A percentile compares a stretch with the other conserved stretches of the same genome.
phyloP scores from a whole-genome alignment of 2,329 filamentous ascomycete genomes.

The Colletotrichum liaoningense region DNA sequence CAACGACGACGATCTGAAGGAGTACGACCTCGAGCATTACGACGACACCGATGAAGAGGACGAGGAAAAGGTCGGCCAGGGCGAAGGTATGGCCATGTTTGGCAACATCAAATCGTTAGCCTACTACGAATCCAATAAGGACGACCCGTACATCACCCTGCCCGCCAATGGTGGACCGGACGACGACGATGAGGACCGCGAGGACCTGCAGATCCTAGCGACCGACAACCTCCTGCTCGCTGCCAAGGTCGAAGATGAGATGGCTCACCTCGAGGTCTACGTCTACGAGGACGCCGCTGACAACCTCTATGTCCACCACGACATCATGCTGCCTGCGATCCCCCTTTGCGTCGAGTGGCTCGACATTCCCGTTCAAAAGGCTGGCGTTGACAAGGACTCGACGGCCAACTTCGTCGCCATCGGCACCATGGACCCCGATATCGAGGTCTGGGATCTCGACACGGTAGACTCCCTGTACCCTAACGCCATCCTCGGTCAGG shows the following conservation, averaged over 20 bases:
- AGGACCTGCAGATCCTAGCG: slow-evolving; percentile 92
- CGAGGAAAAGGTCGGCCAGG: slow-evolving; percentile 55
- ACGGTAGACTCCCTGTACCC: slow-evolving; percentile 98
- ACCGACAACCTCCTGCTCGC: slow-evolving; percentile 94
- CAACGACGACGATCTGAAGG: slow-evolving; percentile 89
- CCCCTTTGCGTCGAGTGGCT: slow-evolving; percentile 97
- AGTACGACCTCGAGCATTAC: slow-evolving; percentile 97
- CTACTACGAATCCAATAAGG: slow-evolving; percentile 93
- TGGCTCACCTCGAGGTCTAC: slow-evolving; percentile 96
- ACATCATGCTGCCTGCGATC: slow-evolving; percentile 98
- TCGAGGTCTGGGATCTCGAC: slow-evolving; percentile 98
- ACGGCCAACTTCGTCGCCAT: slow-evolving; percentile 93
- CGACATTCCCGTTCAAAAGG: slow-evolving; percentile 86
- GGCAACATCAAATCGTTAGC: slow-evolving; percentile 93
- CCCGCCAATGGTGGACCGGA: slow-evolving; percentile 73
- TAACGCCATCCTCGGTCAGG: slow-evolving; percentile 91
- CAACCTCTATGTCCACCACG: slow-evolving; percentile 99
- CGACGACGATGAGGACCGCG: slow-evolving; percentile 88
- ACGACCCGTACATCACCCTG: slow-evolving; percentile 96
- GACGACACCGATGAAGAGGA: slow-evolving; percentile 80
- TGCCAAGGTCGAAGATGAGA: slow-evolving; percentile 95
- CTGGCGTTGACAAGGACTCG: slow-evolving; percentile 68
- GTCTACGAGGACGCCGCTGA: slow-evolving; percentile 96
- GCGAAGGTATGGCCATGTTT: slow-evolving; percentile 88
- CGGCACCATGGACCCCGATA: slow-evolving; percentile 97